These are phyloP conservation scores for Chenopodium suecicum DNA, from an alignment of 148 eudicot genomes.

Conservation along the genomic window DNA sequence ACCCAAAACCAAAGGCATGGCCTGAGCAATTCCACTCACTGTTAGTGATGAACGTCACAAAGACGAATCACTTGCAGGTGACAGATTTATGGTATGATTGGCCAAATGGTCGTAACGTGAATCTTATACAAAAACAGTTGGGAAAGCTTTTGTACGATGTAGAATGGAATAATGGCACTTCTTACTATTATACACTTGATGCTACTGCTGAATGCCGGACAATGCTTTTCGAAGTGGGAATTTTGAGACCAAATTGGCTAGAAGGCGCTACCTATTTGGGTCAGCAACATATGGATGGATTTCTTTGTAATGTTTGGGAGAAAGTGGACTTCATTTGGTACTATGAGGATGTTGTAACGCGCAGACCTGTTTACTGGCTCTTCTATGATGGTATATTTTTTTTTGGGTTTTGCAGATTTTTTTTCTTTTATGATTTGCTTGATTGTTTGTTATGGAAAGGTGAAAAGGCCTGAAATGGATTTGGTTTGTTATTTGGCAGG, in stretches of 20 bases:
- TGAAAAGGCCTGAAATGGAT: too few relatives aligned
- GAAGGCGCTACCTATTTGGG: slow-evolving; percentile 43
- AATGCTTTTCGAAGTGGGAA: slow-evolving; percentile 40
- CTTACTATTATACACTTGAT: slow-evolving; percentile 41
- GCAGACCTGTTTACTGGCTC: slow-evolving; percentile 61
- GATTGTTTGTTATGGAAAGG: too few relatives aligned
- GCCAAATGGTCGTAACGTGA: slow-evolving; percentile 69
- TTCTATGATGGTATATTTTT: slow-evolving; percentile 45
- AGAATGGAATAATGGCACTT: slow-evolving; percentile 63
- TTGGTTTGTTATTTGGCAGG: slow-evolving; percentile 30
- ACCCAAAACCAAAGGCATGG: slow-evolving; percentile 59
- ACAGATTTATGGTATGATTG: slow-evolving; percentile 76
- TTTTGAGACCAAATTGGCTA: slow-evolving; percentile 59
- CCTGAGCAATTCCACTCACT: slow-evolving; percentile 71
- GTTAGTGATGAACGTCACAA: slow-evolving; percentile 41
- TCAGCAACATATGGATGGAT: slow-evolving; percentile 38
- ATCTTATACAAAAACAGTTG: slow-evolving; percentile 58
- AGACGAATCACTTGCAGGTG: slow-evolving; percentile 31
- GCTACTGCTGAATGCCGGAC: slow-evolving; percentile 30
- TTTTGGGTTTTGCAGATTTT: not conserved
- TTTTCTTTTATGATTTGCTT: not conserved
- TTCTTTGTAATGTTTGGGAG: slow-evolving; percentile 58
- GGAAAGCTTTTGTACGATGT: slow-evolving; percentile 43
- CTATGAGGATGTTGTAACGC: slow-evolving; percentile 58
- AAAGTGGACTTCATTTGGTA: slow-evolving; percentile 64